A percentile compares a stretch with the other conserved stretches of the same genome.
Conservation (phyloP, 306 rosid species). For the Oemleria cerasiformis region DNA sequence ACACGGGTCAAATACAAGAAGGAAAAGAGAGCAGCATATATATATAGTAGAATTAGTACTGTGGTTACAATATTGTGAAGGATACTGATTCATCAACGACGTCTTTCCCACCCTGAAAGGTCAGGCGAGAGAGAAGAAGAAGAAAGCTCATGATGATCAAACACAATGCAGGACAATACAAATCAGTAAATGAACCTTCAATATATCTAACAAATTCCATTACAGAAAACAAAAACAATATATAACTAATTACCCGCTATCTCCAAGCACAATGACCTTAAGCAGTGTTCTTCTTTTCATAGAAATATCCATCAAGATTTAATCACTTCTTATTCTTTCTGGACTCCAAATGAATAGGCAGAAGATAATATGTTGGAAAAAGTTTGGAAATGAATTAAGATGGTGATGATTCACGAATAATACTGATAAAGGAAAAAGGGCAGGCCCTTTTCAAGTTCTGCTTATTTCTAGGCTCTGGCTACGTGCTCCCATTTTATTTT, state of each 20-base stretch:
- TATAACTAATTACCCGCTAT: constrained; percentile 65
- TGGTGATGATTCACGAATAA: constrained; percentile 9
- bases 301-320: constrained; percentile 51
- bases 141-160: not conserved
- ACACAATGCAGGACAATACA: not conserved
- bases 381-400: not conserved
- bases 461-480: constrained; percentile 24
- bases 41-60: too few species aligned
- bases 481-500: not conserved
- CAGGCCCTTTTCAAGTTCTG: constrained; percentile 31
- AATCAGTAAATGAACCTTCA: too few species aligned
- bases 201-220: not conserved
- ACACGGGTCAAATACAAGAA: too few species aligned
- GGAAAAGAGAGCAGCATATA: not conserved
- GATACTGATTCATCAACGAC: constrained; percentile 92
- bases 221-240: not conserved
- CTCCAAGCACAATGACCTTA: constrained; percentile 89
- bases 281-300: constrained; percentile 59
- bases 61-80: constrained; percentile 14
- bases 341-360: not conserved
- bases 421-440: constrained; percentile 28
- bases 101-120: constrained; percentile 90
- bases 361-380: constrained; percentile 8
- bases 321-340: too few species aligned
- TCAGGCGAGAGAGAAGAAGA: constrained; percentile 4